A percentile compares a stretch with the other conserved stretches of the same genome.
Evolutionary conservation across 2,329 filamentous ascomycete species (phyloP).

Genomic region (Trichoderma sp.): DNA sequence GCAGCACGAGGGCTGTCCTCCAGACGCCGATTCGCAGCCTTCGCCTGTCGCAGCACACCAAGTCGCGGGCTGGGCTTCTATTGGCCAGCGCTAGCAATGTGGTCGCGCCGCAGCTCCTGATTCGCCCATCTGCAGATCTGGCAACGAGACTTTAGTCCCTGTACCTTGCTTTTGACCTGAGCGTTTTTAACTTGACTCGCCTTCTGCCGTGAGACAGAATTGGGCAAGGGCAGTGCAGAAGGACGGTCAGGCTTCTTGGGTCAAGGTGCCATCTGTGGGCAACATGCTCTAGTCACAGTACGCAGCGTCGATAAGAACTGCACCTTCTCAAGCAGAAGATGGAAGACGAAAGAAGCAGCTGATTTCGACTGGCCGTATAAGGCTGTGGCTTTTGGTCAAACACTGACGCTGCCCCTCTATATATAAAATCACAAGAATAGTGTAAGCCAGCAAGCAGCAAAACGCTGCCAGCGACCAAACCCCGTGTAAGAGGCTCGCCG

Average conservation of each 20-base stretch:
- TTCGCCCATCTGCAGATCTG: conserved; percentile 29
- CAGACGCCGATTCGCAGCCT: conserved; percentile 20
- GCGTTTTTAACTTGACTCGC: neutral
- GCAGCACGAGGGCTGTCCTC: conserved; percentile 25
- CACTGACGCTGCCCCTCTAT: neutral
- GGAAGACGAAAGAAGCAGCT: neutral
- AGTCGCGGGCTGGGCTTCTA: neutral
- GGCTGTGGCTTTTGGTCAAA: neutral
- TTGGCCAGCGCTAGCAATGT: conserved; percentile 32
- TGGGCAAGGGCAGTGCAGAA: neutral
- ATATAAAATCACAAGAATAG: neutral
- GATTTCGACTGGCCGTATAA: neutral
- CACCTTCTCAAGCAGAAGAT: neutral
- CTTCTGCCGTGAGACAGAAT: neutral
- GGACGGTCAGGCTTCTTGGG: neutral
- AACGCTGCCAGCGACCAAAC: neutral
- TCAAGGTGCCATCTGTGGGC: neutral
- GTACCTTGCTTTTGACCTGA: neutral
- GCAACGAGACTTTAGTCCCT: neutral
- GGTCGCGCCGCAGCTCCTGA: conserved; percentile 30
- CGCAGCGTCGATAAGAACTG: neutral
- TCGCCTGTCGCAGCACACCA: neutral
- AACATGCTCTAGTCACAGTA: neutral
- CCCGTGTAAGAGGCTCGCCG: neutral
- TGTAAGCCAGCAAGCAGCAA: neutral